Evolutionary conservation across 179 eudicot species (phyloP).

Genomic region (Amaranthus tricolor): DNA sequence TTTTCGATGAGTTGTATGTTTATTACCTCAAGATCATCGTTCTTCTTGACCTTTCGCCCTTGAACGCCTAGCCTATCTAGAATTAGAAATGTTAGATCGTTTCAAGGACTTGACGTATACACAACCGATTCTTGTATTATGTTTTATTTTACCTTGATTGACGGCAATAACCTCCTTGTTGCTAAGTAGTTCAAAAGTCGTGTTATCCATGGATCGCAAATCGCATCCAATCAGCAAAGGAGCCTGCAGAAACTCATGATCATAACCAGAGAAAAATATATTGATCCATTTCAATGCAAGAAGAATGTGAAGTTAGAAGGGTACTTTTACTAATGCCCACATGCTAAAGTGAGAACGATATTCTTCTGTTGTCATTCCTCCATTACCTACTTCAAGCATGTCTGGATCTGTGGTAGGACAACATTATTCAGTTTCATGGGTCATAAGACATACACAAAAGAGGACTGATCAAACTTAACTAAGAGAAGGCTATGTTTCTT

Average conservation of each 20-base stretch:
- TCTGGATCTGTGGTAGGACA: constrained; percentile 60
- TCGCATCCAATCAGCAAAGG: constrained; percentile 80
- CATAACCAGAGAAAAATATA: neutral
- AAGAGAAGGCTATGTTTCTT: neutral
- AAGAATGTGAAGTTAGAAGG: neutral
- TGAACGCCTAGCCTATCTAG: constrained; percentile 71
- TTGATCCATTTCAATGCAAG: neutral
- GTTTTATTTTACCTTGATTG: constrained; percentile 79
- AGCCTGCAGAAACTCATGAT: constrained; percentile 38
- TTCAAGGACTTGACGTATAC: neutral
- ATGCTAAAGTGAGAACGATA: constrained; percentile 87
- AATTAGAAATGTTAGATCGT: neutral
- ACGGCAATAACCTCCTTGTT: constrained; percentile 71
- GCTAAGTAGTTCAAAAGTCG: constrained; percentile 41
- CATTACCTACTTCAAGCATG: constrained; percentile 91
- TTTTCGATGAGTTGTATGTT: neutral
- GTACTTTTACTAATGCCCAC: constrained; percentile 76
- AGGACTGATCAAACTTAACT: neutral
- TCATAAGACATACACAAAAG: neutral
- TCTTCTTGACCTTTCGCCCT: constrained; percentile 53
- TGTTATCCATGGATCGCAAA: constrained; percentile 44
- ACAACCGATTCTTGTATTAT: neutral
- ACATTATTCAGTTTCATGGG: neutral
- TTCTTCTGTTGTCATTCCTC: constrained; percentile 67
- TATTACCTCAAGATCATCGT: constrained; percentile 67